Evolutionary conservation across 108 stramenopile species (phyloP).

Genomic region (Cyclostephanos invisitatus): DNA sequence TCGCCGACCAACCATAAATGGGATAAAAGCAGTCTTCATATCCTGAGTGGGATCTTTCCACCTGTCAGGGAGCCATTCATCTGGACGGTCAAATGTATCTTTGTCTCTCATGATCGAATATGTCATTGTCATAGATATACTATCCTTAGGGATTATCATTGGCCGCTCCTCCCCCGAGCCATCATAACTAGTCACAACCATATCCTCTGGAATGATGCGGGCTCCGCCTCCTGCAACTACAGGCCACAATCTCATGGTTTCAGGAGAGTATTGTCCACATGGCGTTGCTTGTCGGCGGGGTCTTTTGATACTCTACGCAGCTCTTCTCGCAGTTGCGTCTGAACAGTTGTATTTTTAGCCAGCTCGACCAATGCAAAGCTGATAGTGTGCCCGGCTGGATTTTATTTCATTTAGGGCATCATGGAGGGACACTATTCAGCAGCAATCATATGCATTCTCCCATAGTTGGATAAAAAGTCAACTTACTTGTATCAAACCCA

Average conservation of each 20-base stretch:
- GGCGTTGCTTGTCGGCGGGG: background rate
- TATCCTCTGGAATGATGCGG: conserved; percentile 33
- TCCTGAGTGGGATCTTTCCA: conserved; percentile 47
- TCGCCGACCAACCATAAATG: conserved; percentile 47
- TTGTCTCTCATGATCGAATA: conserved; percentile 37
- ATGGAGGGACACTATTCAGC: too few relatives aligned
- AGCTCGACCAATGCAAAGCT: conserved; percentile 35
- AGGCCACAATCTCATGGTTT: conserved; percentile 45
- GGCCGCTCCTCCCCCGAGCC: background rate
- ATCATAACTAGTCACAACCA: conserved; percentile 1
- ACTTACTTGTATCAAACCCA: conserved; percentile 56
- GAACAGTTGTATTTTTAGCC: conserved; percentile 40
- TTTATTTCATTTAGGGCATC: background rate
- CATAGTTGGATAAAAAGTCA: conserved; percentile 39
- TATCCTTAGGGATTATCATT: conserved; percentile 45
- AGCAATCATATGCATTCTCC: background rate
- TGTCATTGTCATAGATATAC: conserved; percentile 29
- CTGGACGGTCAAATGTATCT: conserved; percentile 42
- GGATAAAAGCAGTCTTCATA: conserved; percentile 38
- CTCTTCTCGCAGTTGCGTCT: conserved; percentile 30
- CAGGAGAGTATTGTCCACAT: conserved; percentile 27
- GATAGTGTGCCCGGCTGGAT: background rate
- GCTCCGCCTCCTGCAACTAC: conserved; percentile 25
- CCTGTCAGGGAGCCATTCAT: conserved; percentile 49
- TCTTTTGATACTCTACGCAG: conserved; percentile 24